phyloP scores from a whole-genome alignment of 306 rosid species.

The Lithocarpus polystachyus region DNA sequence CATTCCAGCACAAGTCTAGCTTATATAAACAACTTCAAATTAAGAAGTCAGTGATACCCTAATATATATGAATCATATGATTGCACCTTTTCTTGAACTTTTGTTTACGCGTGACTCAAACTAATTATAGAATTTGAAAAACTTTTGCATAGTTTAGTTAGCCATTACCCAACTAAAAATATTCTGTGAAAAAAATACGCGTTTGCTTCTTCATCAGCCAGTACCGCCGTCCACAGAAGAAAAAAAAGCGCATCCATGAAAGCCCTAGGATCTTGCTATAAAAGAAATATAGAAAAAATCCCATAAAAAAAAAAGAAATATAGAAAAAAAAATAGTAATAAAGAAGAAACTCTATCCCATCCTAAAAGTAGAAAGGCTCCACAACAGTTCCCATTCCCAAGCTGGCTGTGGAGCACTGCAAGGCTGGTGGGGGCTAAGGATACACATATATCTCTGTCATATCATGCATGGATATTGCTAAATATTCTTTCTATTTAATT shows the following conservation, averaged over 20 bases:
- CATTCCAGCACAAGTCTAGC: not conserved
- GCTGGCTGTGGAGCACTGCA: conserved; percentile 70
- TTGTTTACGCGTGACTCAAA: conserved; percentile 55
- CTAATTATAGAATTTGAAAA: conserved; percentile 28
- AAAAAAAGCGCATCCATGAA: conserved; percentile 5
- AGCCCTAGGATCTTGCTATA: conserved; percentile 25
- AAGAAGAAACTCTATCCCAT: conserved; percentile 24
- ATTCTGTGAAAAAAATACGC: conserved; percentile 1
- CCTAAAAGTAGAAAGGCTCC: conserved; percentile 38
- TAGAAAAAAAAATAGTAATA: not conserved
- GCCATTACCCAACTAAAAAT: not conserved
- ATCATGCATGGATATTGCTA: conserved; percentile 42
- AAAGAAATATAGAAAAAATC: not conserved
- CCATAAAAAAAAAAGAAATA: not conserved
- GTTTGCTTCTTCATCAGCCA: conserved; percentile 16
- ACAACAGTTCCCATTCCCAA: conserved; percentile 23
- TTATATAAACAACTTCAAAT: not conserved
- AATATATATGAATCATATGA: conserved; percentile 17
- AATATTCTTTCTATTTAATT: not conserved
- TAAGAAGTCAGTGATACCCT: conserved; percentile 31
- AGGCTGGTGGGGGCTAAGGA: conserved; percentile 46
- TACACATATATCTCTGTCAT: conserved; percentile 33
- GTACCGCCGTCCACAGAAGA: conserved; percentile 28
- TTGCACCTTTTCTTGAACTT: conserved; percentile 35
- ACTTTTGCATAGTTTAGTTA: conserved; percentile 19